Percentiles rank a stretch among this genome's conserved stretches.
Conservation (phyloP, 2,329 filamentous ascomycete species). For the Stachybotrys chartarum region DNA sequence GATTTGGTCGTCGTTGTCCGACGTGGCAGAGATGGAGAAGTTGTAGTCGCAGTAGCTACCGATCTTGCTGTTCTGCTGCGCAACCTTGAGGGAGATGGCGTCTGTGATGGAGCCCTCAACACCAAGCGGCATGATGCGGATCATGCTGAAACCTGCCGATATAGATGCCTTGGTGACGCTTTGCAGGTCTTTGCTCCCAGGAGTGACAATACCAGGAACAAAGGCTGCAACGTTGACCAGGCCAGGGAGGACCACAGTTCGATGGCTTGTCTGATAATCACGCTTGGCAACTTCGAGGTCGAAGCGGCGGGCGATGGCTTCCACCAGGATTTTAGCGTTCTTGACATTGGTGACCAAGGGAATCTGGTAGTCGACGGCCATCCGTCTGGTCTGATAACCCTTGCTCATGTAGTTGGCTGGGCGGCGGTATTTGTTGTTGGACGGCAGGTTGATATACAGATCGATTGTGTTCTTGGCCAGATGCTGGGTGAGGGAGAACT, state of each 20-base stretch:
- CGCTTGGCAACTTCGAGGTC: conserved; percentile 74
- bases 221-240: conserved; percentile 76
- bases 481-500: conserved; percentile 96
- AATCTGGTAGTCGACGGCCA: conserved; percentile 97
- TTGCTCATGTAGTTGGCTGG: conserved; percentile 98
- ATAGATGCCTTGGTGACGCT: conserved; percentile 66
- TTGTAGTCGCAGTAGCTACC: conserved; percentile 73
- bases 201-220: conserved; percentile 62
- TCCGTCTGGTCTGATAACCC: conserved; percentile 91
- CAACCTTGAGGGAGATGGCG: conserved; percentile 60
- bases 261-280: conserved; percentile 88
- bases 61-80: conserved; percentile 62
- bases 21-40: conserved; percentile 68
- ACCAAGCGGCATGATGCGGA: conserved; percentile 70
- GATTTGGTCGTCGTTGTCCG: conserved; percentile 67
- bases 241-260: conserved; percentile 65
- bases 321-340: conserved; percentile 94
- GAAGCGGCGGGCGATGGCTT: conserved; percentile 86
- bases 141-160: conserved; percentile 71
- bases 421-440: conserved; percentile 92
- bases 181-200: conserved; percentile 61
- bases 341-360: conserved; percentile 98
- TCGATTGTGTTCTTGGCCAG: conserved; percentile 97
- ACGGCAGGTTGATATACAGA: conserved; percentile 98
- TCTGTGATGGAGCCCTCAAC: conserved; percentile 67